phyloP scores from a whole-genome alignment of 768 basidiomycete genomes.

The Suillus subaureus region DNA sequence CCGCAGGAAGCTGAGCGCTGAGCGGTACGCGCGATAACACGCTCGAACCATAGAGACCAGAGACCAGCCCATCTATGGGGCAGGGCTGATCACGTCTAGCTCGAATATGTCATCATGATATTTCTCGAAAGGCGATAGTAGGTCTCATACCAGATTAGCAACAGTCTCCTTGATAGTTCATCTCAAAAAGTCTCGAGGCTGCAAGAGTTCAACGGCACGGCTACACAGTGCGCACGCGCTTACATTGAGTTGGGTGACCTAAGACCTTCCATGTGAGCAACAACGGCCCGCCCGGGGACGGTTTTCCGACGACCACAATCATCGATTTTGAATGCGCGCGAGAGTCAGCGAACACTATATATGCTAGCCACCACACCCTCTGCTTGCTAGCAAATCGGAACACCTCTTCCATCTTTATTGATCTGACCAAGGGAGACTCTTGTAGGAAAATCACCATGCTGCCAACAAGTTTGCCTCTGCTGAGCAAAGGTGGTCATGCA shows the following conservation, averaged over 20 bases:
- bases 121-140: neutral
- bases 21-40: neutral
- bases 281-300: neutral
- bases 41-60: neutral
- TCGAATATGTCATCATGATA: neutral
- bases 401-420: neutral
- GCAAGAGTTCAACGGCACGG: neutral
- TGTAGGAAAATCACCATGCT: neutral
- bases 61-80: neutral
- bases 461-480: conserved; percentile 16
- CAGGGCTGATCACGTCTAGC: neutral
- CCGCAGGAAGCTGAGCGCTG: neutral
- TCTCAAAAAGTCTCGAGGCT: neutral
- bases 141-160: neutral
- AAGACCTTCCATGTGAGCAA: neutral
- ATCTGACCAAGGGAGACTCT: neutral
- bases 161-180: neutral
- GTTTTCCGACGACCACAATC: neutral
- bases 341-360: neutral
- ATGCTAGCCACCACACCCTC: neutral
- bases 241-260: neutral
- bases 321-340: neutral
- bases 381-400: neutral
- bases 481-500: conserved; percentile 57
- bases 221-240: neutral